These are phyloP conservation scores for Annulohypoxylon bovei DNA, from an alignment of 495 filamentous ascomycete species.

Conservation along the genomic window DNA sequence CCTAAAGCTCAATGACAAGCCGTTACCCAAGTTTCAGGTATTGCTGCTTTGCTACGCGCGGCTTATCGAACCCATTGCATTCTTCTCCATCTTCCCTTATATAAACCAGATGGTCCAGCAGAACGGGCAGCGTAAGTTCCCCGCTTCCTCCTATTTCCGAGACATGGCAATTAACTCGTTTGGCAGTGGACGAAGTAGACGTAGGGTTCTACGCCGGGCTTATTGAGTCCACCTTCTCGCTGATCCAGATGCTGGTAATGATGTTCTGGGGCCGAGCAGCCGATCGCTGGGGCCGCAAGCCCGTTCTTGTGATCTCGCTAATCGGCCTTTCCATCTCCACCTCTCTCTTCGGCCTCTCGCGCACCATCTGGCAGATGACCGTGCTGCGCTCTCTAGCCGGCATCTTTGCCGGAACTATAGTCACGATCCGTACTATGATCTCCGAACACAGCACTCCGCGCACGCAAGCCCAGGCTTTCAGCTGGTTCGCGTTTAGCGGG, in stretches of 20 bases:
- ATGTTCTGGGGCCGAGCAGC: conserved; percentile 69
- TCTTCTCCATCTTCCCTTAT: conserved; percentile 80
- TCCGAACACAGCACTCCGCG: conserved; percentile 71
- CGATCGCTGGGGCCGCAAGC: conserved; percentile 74
- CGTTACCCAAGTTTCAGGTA: conserved; percentile 68
- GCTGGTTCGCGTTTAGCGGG: conserved; percentile 74
- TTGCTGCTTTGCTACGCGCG: conserved; percentile 72
- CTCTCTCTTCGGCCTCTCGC: conserved; percentile 69
- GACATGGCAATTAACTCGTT: background rate
- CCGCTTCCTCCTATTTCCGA: background rate
- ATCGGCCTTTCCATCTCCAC: conserved; percentile 66
- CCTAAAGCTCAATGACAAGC: conserved; percentile 46
- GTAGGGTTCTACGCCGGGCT: conserved; percentile 77
- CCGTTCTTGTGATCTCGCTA: conserved; percentile 70
- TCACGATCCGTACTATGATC: conserved; percentile 77
- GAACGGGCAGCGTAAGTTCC: conserved; percentile 56
- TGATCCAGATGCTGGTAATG: conserved; percentile 70
- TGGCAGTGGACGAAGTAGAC: conserved; percentile 59
- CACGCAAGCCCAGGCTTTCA: conserved; percentile 75
- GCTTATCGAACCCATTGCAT: conserved; percentile 76
- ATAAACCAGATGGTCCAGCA: conserved; percentile 75
- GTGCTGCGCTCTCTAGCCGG: conserved; percentile 72
- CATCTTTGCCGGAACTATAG: conserved; percentile 72
- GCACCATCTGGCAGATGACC: conserved; percentile 71
- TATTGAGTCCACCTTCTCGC: conserved; percentile 76